Base-by-base conservation (phyloP, 2,329 filamentous ascomycete species). In the Talaromyces albobiverticillius region DNA sequence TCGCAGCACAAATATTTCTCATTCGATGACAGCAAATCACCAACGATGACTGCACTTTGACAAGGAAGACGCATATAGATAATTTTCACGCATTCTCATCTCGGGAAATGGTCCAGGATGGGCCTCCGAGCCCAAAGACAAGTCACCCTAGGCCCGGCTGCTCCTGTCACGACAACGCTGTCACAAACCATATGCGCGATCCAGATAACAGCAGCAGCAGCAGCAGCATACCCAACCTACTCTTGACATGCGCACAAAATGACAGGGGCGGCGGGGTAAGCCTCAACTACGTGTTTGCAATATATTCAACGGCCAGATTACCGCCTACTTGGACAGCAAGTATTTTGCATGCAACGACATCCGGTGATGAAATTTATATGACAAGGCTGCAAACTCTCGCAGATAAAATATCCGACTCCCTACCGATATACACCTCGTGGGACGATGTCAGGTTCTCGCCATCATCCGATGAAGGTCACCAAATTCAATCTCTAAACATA, bases 251-350 rank as follows among this genome's bases (percentile, higher is more conserved):
- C 26, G 53, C 53, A 2, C 29, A 32, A 34, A 50, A 13, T 8
- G 53, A 55, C 26, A 22, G 6, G 29, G 53, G 53, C 4, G 53
- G 53, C 6, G 53, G 53, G 4, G 53, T 55, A 40, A 20, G 47
- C 3, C 25, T 55, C 20, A 26, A 36, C n/a, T 18, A 46, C 23
- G n/a, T 50, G 14, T 55, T 55, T 48, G 53, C 53, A n/a, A 51
- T 55, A 11, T 55, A 55, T n/a, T 50, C 53, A 16, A 55, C 53
- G 11, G 53, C 47, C n/a, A 18, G 34, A 31, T 40, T 55, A 36
- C 53, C 53, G 25, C 31, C 41, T 22, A 23, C 26, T 8, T 55
- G 53, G 53, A 43, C 14, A 11, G 20, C n/a, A n/a, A n/a, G 41
- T 18, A 51, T 41, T 9, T 11, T 55, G 20, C 23, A 51, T 26